Evolutionary conservation across 2,329 filamentous ascomycete species (phyloP).

Genomic region (Neofusicoccum cordaticola): DNA sequence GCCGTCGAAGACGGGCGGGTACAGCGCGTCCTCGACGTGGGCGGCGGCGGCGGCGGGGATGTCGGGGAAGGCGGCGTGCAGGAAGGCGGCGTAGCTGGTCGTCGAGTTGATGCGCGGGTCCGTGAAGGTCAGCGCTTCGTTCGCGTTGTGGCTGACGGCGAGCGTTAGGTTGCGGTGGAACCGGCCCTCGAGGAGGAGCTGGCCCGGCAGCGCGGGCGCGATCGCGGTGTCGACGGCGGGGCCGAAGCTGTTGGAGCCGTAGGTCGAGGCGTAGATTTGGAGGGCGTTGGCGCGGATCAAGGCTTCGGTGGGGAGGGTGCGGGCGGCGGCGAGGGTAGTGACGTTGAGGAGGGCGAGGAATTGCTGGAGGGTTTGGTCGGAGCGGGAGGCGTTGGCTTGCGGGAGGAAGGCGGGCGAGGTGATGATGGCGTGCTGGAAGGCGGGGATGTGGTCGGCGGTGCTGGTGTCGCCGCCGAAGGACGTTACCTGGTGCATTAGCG

Average conservation of each 20-base stretch:
- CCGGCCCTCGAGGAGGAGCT: constrained; percentile 33
- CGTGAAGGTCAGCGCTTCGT: constrained; percentile 43
- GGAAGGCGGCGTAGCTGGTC: background rate
- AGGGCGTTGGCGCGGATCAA: constrained; percentile 33
- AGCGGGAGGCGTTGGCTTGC: constrained; percentile 23
- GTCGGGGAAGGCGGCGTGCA: background rate
- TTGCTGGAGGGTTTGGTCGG: constrained; percentile 31
- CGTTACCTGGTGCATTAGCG: constrained; percentile 28
- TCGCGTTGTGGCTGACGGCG: constrained; percentile 42
- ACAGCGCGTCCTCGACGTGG: constrained; percentile 14
- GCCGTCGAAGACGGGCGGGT: constrained; percentile 19
- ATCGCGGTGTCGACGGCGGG: constrained; percentile 36
- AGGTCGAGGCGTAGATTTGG: constrained; percentile 30
- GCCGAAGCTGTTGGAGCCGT: constrained; percentile 33
- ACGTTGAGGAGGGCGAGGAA: constrained; percentile 33
- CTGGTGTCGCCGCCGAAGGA: constrained; percentile 33
- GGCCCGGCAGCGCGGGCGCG: constrained; percentile 27
- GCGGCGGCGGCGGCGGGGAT: background rate
- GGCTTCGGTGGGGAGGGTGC: constrained; percentile 28
- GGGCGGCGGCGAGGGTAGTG: constrained; percentile 33
- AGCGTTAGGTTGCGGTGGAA: constrained; percentile 35
- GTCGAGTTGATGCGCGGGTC: background rate
- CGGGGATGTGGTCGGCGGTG: constrained; percentile 21
- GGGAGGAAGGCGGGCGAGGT: constrained; percentile 42
- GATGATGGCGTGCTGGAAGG: constrained; percentile 37